A percentile compares a stretch with the other conserved stretches of the same genome.
Evolutionary conservation across 768 basidiomycete species (phyloP).

Genomic region (Serendipita sp.): DNA sequence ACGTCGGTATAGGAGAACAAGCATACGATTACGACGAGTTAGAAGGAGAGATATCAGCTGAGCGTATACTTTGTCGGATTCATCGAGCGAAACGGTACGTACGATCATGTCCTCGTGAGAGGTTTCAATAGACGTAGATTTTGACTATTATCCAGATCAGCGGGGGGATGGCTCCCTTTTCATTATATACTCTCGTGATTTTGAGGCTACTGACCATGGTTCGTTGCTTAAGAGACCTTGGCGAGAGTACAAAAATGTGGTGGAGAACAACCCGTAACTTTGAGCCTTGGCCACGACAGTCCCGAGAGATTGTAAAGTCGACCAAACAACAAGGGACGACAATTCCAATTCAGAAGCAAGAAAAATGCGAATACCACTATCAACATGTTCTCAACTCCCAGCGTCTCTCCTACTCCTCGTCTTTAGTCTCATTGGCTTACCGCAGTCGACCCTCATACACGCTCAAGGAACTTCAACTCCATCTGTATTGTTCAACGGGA

Average conservation of each 20-base stretch:
- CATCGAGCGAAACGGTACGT: conserved; percentile 20
- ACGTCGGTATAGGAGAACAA: neutral
- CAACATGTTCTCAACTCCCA: neutral
- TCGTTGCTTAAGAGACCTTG: too few relatives aligned
- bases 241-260: too few relatives aligned
- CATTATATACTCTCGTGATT: too few relatives aligned
- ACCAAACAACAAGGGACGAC: too few relatives aligned
- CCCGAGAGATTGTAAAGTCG: too few relatives aligned
- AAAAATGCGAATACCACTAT: too few relatives aligned
- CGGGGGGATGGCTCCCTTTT: too few relatives aligned
- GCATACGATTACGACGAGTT: neutral
- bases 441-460: neutral
- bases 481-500: neutral
- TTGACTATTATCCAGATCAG: conserved; percentile 16
- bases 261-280: too few relatives aligned
- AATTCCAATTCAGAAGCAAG: too few relatives aligned
- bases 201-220: too few relatives aligned
- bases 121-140: conserved; percentile 80
- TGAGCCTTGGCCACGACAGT: too few relatives aligned
- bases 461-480: neutral
- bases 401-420: neutral
- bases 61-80: neutral
- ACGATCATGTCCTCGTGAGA: conserved; percentile 99
- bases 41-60: neutral
- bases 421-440: neutral